A percentile compares a stretch with the other conserved stretches of the same genome.
phyloP scores from a whole-genome alignment of 176 grass and related monocot genomes.

The Carex parvula region DNA sequence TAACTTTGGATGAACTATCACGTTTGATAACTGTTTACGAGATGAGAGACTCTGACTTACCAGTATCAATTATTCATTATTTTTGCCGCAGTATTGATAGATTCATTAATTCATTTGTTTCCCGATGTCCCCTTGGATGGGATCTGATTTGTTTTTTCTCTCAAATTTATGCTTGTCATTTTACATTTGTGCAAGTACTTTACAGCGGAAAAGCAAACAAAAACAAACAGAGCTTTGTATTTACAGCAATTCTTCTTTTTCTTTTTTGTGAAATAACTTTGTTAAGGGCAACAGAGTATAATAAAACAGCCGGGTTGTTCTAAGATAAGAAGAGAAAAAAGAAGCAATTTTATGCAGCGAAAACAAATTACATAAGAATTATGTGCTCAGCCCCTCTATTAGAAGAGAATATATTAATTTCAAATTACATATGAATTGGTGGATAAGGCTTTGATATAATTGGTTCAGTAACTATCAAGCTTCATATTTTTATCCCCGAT shows the following conservation, averaged over 20 bases:
- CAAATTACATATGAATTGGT: background rate
- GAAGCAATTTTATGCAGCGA: too few species aligned
- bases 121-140: background rate
- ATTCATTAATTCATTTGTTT: slow-evolving; percentile 18
- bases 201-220: background rate
- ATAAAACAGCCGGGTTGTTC: background rate
- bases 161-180: background rate
- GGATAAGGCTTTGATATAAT: background rate
- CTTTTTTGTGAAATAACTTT: too few species aligned
- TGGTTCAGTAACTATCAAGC: too few species aligned
- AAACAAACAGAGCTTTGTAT: background rate
- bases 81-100: background rate
- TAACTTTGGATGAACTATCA: slow-evolving; percentile 81
- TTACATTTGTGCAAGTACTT: background rate
- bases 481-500: background rate
- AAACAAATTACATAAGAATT: too few species aligned
- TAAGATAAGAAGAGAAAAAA: background rate
- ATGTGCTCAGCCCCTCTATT: too few species aligned
- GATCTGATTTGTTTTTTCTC: background rate
- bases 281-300: background rate
- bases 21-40: slow-evolving; percentile 68
- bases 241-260: too few species aligned
- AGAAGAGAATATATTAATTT: background rate
- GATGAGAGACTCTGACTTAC: slow-evolving; percentile 54
- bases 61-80: slow-evolving; percentile 37